phyloP scores from a whole-genome alignment of 2,329 filamentous ascomycete species.

The Fusarium chaquense region DNA sequence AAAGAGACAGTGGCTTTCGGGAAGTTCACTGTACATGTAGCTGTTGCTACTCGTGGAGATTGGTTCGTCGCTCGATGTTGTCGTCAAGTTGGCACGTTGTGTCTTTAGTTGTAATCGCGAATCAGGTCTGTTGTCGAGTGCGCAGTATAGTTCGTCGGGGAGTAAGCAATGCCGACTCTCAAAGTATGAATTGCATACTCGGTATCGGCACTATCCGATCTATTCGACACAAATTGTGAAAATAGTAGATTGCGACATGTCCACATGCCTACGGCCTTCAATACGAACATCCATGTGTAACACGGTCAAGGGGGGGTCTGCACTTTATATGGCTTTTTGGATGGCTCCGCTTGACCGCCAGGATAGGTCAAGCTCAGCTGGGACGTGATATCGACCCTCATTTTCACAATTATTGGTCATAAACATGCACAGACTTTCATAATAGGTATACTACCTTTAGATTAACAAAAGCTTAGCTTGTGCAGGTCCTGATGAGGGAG shows the following conservation, averaged over 20 bases:
- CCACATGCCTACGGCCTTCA: not conserved
- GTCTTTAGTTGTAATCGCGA: slow-evolving; percentile 1
- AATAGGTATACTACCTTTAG: not conserved
- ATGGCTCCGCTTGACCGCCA: slow-evolving; percentile 26
- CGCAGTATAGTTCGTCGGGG: not conserved
- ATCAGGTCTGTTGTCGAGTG: not conserved
- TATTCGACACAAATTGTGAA: not conserved
- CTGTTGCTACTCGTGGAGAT: not conserved
- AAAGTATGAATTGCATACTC: not conserved
- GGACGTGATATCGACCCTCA: slow-evolving; percentile 16
- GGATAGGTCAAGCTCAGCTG: slow-evolving; percentile 24
- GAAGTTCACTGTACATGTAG: not conserved
- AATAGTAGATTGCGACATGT: not conserved
- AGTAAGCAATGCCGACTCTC: not conserved
- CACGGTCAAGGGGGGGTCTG: slow-evolving; percentile 19
- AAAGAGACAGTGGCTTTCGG: not conserved
- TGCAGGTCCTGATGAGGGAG: not conserved
- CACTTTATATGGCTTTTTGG: slow-evolving; percentile 36
- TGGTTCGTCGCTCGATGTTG: not conserved
- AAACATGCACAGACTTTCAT: slow-evolving; percentile 24
- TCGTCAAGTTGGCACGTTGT: not conserved
- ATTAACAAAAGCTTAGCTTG: slow-evolving; percentile 6
- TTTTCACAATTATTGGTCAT: slow-evolving; percentile 32
- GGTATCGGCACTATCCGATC: not conserved
- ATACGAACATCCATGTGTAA: slow-evolving; percentile 12